These are phyloP conservation scores for Flaveria brownii DNA, from an alignment of 129 eudicot genomes.

Conservation along the genomic window DNA sequence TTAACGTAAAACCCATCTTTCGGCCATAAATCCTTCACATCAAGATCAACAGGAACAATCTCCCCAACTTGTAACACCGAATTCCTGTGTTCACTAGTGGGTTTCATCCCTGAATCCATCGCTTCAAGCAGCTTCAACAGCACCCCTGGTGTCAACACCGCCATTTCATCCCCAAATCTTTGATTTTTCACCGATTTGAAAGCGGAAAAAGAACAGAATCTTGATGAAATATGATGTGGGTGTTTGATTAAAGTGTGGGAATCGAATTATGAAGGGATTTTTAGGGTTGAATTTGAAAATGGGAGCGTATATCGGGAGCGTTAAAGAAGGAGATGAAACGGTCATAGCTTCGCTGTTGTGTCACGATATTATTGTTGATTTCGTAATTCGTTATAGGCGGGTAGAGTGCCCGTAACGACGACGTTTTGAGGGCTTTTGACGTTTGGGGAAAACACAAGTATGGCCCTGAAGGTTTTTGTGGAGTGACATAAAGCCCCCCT, in stretches of 20 bases:
- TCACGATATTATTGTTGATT: slow-evolving; percentile 39
- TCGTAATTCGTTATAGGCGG: slow-evolving; percentile 33
- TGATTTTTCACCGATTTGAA: background rate
- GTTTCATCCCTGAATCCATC: slow-evolving; percentile 67
- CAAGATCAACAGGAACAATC: slow-evolving; percentile 87
- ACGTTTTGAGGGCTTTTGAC: background rate
- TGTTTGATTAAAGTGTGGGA: background rate
- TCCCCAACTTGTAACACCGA: slow-evolving; percentile 76
- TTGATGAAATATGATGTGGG: background rate
- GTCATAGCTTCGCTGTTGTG: slow-evolving; percentile 40
- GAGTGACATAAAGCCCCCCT: background rate
- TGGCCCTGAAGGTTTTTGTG: background rate
- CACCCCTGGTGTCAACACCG: slow-evolving; percentile 72
- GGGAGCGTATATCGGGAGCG: slow-evolving; percentile 44
- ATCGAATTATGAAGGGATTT: background rate
- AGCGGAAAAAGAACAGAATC: background rate
- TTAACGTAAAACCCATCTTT: slow-evolving; percentile 83
- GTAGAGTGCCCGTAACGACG: slow-evolving; percentile 32
- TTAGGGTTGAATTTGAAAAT: slow-evolving; percentile 30
- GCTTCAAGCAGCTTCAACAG: slow-evolving; percentile 64
- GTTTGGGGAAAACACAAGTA: background rate
- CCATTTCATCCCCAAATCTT: background rate
- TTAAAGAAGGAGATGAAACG: slow-evolving; percentile 34
- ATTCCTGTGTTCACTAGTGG: slow-evolving; percentile 69
- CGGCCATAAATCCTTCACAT: slow-evolving; percentile 75